These are phyloP conservation scores for Botryotinia calthae DNA, from an alignment of 2,329 filamentous ascomycete species.

Conservation along the genomic window DNA sequence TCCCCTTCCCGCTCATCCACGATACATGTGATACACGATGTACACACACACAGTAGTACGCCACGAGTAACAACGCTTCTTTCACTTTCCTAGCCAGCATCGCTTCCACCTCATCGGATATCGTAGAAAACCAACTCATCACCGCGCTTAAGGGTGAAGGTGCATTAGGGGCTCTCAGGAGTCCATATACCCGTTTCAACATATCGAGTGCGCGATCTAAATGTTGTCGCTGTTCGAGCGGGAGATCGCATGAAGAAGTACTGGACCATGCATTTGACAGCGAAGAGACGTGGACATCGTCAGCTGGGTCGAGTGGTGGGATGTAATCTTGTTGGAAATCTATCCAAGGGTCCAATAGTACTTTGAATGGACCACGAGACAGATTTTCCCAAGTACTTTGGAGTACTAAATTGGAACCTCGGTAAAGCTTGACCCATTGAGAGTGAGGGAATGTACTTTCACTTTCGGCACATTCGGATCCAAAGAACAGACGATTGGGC, in stretches of 20 bases:
- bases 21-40: slow-evolving; percentile 41
- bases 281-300: slow-evolving; percentile 25
- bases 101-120: slow-evolving; percentile 38
- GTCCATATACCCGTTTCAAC: slow-evolving; percentile 27
- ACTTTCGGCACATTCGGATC: slow-evolving; percentile 32
- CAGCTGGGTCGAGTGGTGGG: slow-evolving; percentile 24
- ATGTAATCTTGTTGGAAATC: slow-evolving; percentile 24
- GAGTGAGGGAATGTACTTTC: slow-evolving; percentile 27
- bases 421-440: slow-evolving; percentile 38
- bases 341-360: slow-evolving; percentile 30
- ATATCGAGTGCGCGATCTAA: slow-evolving; percentile 23
- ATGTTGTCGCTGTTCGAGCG: slow-evolving; percentile 12
- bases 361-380: slow-evolving; percentile 30
- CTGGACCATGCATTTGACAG: slow-evolving; percentile 27
- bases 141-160: slow-evolving; percentile 27
- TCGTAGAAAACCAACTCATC: slow-evolving; percentile 42
- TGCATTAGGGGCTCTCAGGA: slow-evolving; percentile 31
- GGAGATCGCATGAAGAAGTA: neutral
- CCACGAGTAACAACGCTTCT: slow-evolving; percentile 41
- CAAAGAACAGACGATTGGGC: slow-evolving; percentile 39
- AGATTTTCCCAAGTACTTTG: slow-evolving; percentile 27
- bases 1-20: slow-evolving; percentile 46
- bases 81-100: slow-evolving; percentile 40
- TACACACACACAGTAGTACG: slow-evolving; percentile 42
- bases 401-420: slow-evolving; percentile 36